phyloP scores from a whole-genome alignment of 2,329 filamentous ascomycete genomes.

The Phyllosticta citribraziliensis region DNA sequence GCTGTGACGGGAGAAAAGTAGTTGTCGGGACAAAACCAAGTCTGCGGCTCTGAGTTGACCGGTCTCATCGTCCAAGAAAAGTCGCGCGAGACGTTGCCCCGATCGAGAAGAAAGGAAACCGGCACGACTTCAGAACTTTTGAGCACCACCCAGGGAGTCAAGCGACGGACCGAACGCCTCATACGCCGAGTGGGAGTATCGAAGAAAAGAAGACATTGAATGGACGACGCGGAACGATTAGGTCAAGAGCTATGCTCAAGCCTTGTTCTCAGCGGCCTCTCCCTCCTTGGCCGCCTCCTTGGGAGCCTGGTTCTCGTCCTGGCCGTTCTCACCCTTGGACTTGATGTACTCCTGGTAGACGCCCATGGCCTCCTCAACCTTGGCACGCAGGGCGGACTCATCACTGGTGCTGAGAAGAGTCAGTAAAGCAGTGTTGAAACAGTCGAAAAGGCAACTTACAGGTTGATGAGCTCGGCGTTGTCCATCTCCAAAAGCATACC shows the following conservation, averaged over 20 bases:
- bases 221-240: neutral
- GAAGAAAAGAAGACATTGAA: conserved; percentile 3
- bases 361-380: conserved; percentile 93
- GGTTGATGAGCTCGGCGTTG: conserved; percentile 81
- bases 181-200: conserved; percentile 8
- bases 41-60: neutral
- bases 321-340: conserved; percentile 48
- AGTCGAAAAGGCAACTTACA: conserved; percentile 56
- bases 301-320: conserved; percentile 22
- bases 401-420: conserved; percentile 64
- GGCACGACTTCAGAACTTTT: conserved; percentile 3
- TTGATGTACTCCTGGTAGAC: conserved; percentile 99
- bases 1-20: conserved; percentile 1
- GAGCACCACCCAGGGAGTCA: conserved; percentile 9
- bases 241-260: conserved; percentile 18
- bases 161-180: conserved; percentile 6
- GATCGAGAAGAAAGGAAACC: neutral
- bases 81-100: neutral
- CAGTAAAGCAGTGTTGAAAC: conserved; percentile 15
- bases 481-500: conserved; percentile 99
- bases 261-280: conserved; percentile 35
- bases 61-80: neutral
- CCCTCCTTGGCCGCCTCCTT: conserved; percentile 37
- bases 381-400: conserved; percentile 76
- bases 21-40: neutral